Conservation (phyloP, 345 rosid genomes). For the Heritiera littoralis region DNA sequence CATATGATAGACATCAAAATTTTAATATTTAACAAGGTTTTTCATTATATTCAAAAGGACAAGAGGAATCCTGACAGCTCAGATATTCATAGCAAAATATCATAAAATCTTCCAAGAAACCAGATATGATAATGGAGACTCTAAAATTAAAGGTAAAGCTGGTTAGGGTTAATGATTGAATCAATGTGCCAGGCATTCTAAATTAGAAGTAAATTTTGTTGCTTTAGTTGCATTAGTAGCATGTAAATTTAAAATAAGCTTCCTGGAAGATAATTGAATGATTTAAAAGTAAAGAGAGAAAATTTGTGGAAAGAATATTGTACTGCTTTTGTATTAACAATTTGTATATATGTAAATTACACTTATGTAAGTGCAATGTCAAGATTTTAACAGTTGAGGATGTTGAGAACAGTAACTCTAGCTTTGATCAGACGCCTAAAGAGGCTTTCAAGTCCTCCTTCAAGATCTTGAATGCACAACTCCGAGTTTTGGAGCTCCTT, state of each 20-base stretch:
- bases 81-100: background rate
- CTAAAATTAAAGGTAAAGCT: background rate
- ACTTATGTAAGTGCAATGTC: background rate
- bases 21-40: background rate
- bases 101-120: background rate
- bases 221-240: background rate
- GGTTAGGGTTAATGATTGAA: background rate
- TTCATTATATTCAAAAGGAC: background rate
- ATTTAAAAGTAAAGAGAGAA: background rate
- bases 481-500: constrained; percentile 32
- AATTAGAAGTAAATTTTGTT: background rate
- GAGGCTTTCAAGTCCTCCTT: constrained; percentile 45
- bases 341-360: background rate
- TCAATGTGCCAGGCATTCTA: background rate
- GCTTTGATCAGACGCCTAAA: constrained; percentile 41
- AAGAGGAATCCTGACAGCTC: background rate
- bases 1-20: background rate
- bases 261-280: background rate
- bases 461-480: constrained; percentile 47
- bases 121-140: background rate
- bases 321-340: background rate
- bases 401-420: constrained; percentile 10
- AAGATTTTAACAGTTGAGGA: constrained; percentile 11
- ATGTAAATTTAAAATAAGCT: background rate
- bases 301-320: background rate